Conservation (phyloP, 495 filamentous ascomycete genomes). For the Xylaria grammica region DNA sequence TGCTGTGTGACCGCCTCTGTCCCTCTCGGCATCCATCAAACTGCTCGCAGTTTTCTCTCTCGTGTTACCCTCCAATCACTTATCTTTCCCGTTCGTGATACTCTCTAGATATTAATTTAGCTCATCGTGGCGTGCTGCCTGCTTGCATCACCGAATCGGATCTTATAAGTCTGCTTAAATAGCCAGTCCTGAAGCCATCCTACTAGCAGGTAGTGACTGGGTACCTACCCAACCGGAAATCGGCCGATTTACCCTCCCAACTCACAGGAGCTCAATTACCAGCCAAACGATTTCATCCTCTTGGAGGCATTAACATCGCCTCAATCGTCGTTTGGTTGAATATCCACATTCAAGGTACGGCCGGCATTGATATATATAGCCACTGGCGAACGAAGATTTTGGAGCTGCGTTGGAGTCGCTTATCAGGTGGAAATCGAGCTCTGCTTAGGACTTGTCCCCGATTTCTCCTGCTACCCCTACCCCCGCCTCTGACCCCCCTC, state of each 20-base stretch:
- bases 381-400: too few species aligned
- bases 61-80: neutral
- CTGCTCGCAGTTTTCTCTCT: neutral
- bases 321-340: too few species aligned
- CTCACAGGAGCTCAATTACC: neutral
- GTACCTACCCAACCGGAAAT: neutral
- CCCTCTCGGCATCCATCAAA: neutral
- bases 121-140: neutral
- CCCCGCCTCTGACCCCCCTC: neutral
- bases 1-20: slow-evolving; percentile 15
- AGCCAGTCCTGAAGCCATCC: neutral
- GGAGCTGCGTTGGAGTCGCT: neutral
- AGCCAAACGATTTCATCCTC: neutral
- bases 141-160: neutral
- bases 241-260: neutral
- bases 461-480: neutral
- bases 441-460: neutral
- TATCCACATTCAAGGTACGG: too few species aligned
- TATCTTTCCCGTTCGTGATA: neutral
- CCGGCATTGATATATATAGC: too few species aligned
- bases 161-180: neutral
- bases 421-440: neutral
- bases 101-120: neutral
- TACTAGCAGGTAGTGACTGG: slow-evolving; percentile 4
- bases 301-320: neutral